Base-by-base conservation (phyloP, 129 eudicot genomes). In the Pittosporum tobira region DNA sequence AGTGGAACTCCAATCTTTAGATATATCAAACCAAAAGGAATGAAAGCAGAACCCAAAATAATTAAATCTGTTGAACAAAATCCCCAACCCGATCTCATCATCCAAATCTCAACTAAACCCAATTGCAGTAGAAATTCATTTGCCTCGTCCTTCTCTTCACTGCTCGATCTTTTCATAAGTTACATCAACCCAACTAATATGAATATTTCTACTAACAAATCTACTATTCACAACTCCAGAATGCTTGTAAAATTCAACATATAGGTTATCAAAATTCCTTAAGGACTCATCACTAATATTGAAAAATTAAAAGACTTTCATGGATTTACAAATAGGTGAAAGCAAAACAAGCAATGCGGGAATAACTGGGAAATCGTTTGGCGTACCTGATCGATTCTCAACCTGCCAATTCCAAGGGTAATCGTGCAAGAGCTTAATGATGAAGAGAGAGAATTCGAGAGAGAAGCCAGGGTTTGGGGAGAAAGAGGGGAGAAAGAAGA, bases 31-130 rank as follows among this genome's bases (percentile, higher is more conserved):
- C 85, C 88, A 44, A 91, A 76, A 18, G 90, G 75, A 61, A 91
- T 69, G 52, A 87, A 65, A 24, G 91, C 88, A 40, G 99, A 91
- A 28, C 99, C 96, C 54, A 87, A 58, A 22, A 83, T 68, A 78
- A 84, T 77, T 2, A 72, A 61, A 51, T 87, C 80, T 0, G 78
- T 65, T 1, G 88, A 86, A 73, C 94, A 83, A 78, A 74, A 78
- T 0, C 96, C 85, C 94, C 95, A 91, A 30, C 89, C 90, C 56
- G 79, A 78, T 26, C 70, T 76, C 72, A 68, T 63, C 61, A 83
- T 51, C 46, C 73, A 79, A 48, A 61, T 64, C 51, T 51, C 58
- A 53, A 86, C 45, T 27, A 34, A 53, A 20, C 27, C 66, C 51
- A 67, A 45, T 25, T 65, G 48, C 46, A n/a, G 57, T 48, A 15